Percentiles rank a stretch among this genome's conserved stretches.
phyloP scores from a whole-genome alignment of 73 alveolate species.

The Uronychia binucleata region DNA sequence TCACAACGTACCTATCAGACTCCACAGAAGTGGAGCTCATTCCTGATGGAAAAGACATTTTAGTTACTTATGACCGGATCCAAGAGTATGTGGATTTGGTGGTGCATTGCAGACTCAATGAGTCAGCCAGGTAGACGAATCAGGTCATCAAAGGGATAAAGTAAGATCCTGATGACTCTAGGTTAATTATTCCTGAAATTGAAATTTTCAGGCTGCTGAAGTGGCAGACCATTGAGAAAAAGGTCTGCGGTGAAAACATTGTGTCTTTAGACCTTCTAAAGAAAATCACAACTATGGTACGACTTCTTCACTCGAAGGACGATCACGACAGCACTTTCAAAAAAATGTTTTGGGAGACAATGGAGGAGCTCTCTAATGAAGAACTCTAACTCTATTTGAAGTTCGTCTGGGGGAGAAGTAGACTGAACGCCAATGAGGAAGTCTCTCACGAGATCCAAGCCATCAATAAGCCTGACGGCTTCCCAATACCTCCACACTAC shows the following conservation, averaged over 20 bases:
- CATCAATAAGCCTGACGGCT: neutral
- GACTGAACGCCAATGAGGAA: slow-evolving; percentile 29
- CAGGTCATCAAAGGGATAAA: slow-evolving; percentile 75
- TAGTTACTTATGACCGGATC: slow-evolving; percentile 65
- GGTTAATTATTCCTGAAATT: neutral
- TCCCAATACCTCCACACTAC: no score
- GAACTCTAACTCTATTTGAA: slow-evolving; percentile 78
- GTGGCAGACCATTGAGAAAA: neutral
- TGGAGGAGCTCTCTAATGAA: slow-evolving; percentile 71
- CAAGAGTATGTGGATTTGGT: slow-evolving; percentile 72
- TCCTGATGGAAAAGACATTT: slow-evolving; percentile 70
- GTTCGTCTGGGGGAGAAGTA: slow-evolving; percentile 93
- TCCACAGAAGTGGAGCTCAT: slow-evolving; percentile 79
- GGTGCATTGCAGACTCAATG: slow-evolving; percentile 70
- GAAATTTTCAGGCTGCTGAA: neutral
- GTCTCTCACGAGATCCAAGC: neutral
- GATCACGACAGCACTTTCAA: neutral
- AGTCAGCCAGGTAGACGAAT: slow-evolving; percentile 80
- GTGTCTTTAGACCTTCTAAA: neutral
- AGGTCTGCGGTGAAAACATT: neutral
- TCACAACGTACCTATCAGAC: slow-evolving; percentile 72
- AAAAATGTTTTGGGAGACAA: slow-evolving; percentile 76
- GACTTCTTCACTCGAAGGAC: neutral
- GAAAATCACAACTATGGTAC: neutral
- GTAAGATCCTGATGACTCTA: slow-evolving; percentile 19